Evolutionary conservation across 2,329 filamentous ascomycete genomes (phyloP).

Genomic region (Calonectria montana): DNA sequence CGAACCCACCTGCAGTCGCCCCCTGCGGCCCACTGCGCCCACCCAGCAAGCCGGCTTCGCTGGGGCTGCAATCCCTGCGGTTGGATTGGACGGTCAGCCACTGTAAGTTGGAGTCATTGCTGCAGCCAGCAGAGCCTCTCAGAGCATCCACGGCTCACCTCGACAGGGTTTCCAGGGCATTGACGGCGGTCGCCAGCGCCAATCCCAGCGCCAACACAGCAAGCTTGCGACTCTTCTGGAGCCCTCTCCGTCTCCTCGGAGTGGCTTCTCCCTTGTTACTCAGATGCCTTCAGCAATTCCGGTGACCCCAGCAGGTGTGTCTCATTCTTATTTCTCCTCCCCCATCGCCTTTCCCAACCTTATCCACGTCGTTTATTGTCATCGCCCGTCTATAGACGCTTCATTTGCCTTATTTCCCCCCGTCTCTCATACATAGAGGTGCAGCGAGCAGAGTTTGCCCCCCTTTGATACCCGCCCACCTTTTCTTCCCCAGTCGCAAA

Average conservation of each 20-base stretch:
- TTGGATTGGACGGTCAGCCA: conserved; percentile 37
- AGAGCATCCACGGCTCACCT: conserved; percentile 7
- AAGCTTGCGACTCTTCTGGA: conserved; percentile 25
- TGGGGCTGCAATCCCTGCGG: conserved; percentile 30
- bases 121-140: conserved; percentile 10
- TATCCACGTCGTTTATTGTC: conserved; percentile 13
- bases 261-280: conserved; percentile 35
- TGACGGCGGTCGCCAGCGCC: conserved; percentile 3
- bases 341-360: conserved; percentile 17
- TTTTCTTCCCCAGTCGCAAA: conserved; percentile 8
- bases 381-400: conserved; percentile 23
- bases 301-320: conserved; percentile 43
- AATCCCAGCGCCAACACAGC: conserved; percentile 19
- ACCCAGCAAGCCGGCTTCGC: conserved; percentile 39
- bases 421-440: background rate
- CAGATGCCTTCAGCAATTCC: conserved; percentile 47
- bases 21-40: conserved; percentile 41
- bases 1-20: conserved; percentile 24
- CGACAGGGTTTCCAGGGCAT: conserved; percentile 19
- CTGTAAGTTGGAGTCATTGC: conserved; percentile 28
- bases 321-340: conserved; percentile 19
- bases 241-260: conserved; percentile 21
- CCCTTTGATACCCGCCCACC: conserved; percentile 35
- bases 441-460: conserved; percentile 4
- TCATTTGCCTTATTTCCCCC: conserved; percentile 30